Conservation (phyloP, 257 asterid genomes). For the Pogostemon cablin region DNA sequence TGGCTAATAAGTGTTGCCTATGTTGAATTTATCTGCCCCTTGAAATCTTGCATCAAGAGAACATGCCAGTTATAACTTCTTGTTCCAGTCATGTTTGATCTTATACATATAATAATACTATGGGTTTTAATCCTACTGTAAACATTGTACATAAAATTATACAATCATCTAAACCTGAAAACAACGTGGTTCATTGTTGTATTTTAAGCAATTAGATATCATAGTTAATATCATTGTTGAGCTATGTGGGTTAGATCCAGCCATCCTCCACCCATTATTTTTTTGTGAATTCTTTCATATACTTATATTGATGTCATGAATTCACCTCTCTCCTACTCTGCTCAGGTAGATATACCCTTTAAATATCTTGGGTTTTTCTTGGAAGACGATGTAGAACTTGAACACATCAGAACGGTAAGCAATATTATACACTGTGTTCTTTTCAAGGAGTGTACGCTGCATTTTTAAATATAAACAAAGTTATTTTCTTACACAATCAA, state of each 20-base stretch:
- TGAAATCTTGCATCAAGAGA: neutral
- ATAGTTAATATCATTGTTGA: neutral
- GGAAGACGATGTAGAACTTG: constrained; percentile 88
- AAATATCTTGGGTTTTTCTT: constrained; percentile 92
- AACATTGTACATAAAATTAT: too few relatives aligned
- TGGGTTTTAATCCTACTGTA: too few relatives aligned
- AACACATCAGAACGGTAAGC: constrained; percentile 59
- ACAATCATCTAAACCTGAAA: too few relatives aligned
- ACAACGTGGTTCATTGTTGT: neutral
- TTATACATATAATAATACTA: too few relatives aligned
- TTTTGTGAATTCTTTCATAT: constrained; percentile 8
- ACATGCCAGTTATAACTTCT: neutral
- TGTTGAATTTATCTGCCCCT: neutral
- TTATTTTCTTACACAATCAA: neutral
- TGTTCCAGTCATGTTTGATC: neutral
- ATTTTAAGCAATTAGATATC: neutral
- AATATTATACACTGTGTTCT: constrained; percentile 6
- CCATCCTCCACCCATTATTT: neutral
- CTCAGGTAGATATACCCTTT: constrained; percentile 85
- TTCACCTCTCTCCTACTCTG: neutral
- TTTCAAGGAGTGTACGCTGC: neutral
- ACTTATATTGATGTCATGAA: constrained; percentile 2
- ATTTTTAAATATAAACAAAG: neutral
- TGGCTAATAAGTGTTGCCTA: constrained; percentile 11
- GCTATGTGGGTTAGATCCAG: constrained; percentile 15